Evolutionary conservation across 192 early-diverging fungal genomes (phyloP), one percentile per base, ranked within the genome.

Genomic region (Podila epigama): DNA sequence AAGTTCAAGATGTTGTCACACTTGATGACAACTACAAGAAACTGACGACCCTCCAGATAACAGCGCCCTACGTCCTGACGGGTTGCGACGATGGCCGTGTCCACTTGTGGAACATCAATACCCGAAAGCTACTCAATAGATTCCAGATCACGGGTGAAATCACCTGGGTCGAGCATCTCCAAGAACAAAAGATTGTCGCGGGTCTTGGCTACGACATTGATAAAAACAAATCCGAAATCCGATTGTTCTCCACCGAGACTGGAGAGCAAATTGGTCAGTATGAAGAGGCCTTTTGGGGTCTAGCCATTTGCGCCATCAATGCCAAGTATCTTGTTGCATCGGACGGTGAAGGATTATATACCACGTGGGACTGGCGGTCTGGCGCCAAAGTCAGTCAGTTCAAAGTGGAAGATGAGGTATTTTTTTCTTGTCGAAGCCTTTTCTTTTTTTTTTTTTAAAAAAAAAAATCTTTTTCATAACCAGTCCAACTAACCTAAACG

Each of bases 301-400:
- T 77, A 31, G 73, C 73, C 18, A 77, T 77, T 20, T 77, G 73
- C 18, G 73, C 73, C 34, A 68, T 77, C 50, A 77, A 77, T 16
- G 55, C 15, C 10, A 59, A 28, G 1, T 68, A 59, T 18, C 32
- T 77, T 4, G 73, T 64, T 28, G 73, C 73, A 1, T 77, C 73
- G 10, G 64, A 77, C 41, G 73, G 66, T 16, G 41, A 77, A 15
- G 73, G 73, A 4, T 42, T 53, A 29, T 77, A 77, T 34, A 68
- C 61, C 2, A 63, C 66, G 16, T 77, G 73, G 73, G 51, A 77
- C 32, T 77, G 73, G 73, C 55, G 44, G 36, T 29, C 73, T 1
- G 66, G 73, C 15, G 51, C 66, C 27, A 68, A 64, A 55, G 56
- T 77, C 29, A 77, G 73, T 44, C 60, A 68, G 1, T 77, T 77